Evolutionary conservation across 2,329 filamentous ascomycete genomes (phyloP).

Genomic region (Blastomyces silverae): DNA sequence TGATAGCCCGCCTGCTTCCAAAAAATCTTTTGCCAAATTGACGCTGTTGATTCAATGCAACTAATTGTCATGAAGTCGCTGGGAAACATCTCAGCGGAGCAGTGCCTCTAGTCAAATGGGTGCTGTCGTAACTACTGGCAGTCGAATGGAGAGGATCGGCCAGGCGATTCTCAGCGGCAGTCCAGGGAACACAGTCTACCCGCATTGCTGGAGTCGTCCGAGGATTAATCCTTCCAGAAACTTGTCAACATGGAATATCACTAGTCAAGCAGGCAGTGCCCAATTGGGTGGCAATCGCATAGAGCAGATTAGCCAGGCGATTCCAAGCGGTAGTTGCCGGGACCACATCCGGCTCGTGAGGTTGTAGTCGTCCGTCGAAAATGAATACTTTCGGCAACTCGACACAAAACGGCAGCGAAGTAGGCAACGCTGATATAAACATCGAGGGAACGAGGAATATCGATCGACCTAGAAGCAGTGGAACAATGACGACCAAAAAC

Average conservation of each 20-base stretch:
- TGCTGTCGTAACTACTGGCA: too few species aligned
- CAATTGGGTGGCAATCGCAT: too few species aligned
- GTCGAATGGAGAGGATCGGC: too few species aligned
- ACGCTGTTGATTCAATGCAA: too few species aligned
- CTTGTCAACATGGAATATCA: background rate
- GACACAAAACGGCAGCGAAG: background rate
- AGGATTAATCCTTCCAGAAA: background rate
- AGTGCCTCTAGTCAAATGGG: too few species aligned
- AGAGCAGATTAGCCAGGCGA: too few species aligned
- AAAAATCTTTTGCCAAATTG: too few species aligned
- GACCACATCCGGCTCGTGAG: too few species aligned
- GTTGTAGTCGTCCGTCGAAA: background rate
- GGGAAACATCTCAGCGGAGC: too few species aligned
- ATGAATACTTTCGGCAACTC: background rate
- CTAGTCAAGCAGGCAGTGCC: background rate
- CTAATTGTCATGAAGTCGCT: too few species aligned
- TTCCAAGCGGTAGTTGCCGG: too few species aligned
- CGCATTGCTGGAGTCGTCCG: background rate
- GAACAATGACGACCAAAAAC: background rate
- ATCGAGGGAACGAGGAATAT: background rate
- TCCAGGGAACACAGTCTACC: background rate
- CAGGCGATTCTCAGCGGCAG: background rate
- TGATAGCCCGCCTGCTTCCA: too few species aligned
- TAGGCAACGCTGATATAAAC: background rate
- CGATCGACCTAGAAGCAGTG: background rate